A percentile compares a stretch with the other conserved stretches of the same genome.
Evolutionary conservation across 2,329 filamentous ascomycete genomes (phyloP).

Genomic region (Neofusicoccum parvum): DNA sequence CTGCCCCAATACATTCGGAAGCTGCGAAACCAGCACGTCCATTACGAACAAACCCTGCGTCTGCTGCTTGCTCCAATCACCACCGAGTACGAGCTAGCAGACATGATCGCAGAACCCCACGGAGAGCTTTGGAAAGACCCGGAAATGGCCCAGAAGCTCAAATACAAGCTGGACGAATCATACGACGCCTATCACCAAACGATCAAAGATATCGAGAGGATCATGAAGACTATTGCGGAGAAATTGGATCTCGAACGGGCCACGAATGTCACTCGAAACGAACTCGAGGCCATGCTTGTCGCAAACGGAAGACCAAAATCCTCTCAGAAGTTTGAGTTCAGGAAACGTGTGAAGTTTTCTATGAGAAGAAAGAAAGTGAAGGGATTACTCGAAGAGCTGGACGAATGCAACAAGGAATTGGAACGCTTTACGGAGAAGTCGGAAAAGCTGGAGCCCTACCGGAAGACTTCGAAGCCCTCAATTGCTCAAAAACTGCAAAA

Average conservation of each 20-base stretch:
- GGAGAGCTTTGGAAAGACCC: conserved; percentile 37
- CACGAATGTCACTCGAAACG: conserved; percentile 34
- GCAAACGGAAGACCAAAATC: conserved; percentile 34
- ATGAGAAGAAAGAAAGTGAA: conserved; percentile 43
- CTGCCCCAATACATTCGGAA: conserved; percentile 40
- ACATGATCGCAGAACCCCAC: conserved; percentile 37
- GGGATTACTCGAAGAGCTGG: conserved; percentile 37
- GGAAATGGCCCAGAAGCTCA: conserved; percentile 31
- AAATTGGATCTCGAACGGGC: conserved; percentile 41
- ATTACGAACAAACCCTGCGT: conserved; percentile 39
- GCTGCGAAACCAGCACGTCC: conserved; percentile 40
- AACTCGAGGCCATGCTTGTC: conserved; percentile 38
- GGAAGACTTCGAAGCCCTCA: conserved; percentile 37
- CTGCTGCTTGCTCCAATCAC: conserved; percentile 40
- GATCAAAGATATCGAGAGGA: conserved; percentile 38
- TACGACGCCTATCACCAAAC: conserved; percentile 39
- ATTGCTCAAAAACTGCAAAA: conserved; percentile 36
- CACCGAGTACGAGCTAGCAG: conserved; percentile 37
- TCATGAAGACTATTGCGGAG: conserved; percentile 38
- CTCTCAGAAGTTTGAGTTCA: conserved; percentile 36
- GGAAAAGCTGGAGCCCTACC: conserved; percentile 39
- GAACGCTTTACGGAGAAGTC: conserved; percentile 42
- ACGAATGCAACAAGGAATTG: conserved; percentile 42
- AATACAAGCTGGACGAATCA: conserved; percentile 37
- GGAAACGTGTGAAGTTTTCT: conserved; percentile 37